A percentile compares a stretch with the other conserved stretches of the same genome.
Conservation (phyloP, 257 asterid genomes). For the Linderniella brevidens region DNA sequence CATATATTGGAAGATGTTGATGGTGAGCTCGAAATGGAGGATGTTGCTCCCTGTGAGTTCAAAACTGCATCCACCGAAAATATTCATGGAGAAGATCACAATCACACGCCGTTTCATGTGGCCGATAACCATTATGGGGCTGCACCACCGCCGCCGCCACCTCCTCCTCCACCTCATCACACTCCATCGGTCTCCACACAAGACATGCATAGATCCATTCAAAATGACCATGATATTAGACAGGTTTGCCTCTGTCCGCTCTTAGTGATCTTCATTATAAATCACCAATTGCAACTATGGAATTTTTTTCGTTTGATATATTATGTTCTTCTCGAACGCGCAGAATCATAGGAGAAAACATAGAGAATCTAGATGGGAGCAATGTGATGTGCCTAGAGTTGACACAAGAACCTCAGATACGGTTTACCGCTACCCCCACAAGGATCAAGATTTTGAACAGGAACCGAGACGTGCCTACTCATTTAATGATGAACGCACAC, state of each 20-base stretch:
- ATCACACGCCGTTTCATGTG: slow-evolving; percentile 3
- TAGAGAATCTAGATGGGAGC: slow-evolving; percentile 24
- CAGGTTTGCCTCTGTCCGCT: slow-evolving; percentile 23
- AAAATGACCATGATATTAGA: slow-evolving; percentile 9
- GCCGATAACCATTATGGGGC: slow-evolving; percentile 19
- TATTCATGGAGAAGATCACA: slow-evolving; percentile 12
- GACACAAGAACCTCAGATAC: slow-evolving; percentile 20
- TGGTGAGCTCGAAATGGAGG: slow-evolving; percentile 99
- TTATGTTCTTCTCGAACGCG: slow-evolving; percentile 7
- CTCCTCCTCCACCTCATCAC: slow-evolving; percentile 12
- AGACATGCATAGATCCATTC: too few species aligned
- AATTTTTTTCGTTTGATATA: background rate
- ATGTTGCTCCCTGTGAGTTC: slow-evolving; percentile 66
- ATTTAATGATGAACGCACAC: slow-evolving; percentile 34
- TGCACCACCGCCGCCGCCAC: slow-evolving; percentile 23
- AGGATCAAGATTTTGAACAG: slow-evolving; percentile 27
- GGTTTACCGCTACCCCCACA: slow-evolving; percentile 5
- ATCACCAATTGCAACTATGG: too few species aligned
- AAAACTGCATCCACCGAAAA: slow-evolving; percentile 26
- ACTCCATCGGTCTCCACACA: slow-evolving; percentile 15
- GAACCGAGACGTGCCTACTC: slow-evolving; percentile 26
- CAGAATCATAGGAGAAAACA: slow-evolving; percentile 20
- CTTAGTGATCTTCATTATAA: slow-evolving; percentile 29
- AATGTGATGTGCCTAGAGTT: slow-evolving; percentile 21
- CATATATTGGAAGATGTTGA: slow-evolving; percentile 84